phyloP scores from a whole-genome alignment of 257 asterid genomes.

The Nicotiana benthamiana region DNA sequence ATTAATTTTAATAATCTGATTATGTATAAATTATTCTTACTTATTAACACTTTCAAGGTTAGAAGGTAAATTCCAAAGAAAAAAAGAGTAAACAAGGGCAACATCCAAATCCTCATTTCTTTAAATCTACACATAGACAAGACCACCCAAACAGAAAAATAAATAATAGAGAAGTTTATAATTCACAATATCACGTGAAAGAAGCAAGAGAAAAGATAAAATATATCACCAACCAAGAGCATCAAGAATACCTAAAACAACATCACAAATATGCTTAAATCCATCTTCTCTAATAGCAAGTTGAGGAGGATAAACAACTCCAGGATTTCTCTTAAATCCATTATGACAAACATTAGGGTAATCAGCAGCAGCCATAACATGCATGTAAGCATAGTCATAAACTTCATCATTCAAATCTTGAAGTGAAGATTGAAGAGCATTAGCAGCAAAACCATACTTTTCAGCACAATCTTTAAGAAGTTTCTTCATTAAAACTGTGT shows the following conservation, averaged over 20 bases:
- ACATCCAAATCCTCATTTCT: background rate
- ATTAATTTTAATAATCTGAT: too few relatives aligned
- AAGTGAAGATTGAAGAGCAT: conserved; percentile 46
- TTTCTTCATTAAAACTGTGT: conserved; percentile 25
- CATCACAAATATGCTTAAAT: conserved; percentile 69
- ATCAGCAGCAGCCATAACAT: conserved; percentile 82
- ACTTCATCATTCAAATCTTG: conserved; percentile 47
- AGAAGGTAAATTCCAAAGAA: background rate
- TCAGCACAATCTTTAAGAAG: conserved; percentile 56
- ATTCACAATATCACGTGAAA: background rate
- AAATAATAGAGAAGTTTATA: background rate
- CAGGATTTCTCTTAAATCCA: conserved; percentile 40
- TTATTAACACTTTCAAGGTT: too few relatives aligned
- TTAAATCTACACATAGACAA: background rate
- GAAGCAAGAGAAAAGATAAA: background rate
- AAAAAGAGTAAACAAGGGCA: background rate
- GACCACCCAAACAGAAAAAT: background rate
- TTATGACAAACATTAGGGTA: conserved; percentile 66
- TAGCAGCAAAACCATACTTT: conserved; percentile 51
- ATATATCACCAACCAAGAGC: conserved; percentile 26
- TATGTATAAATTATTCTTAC: background rate
- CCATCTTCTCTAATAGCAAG: conserved; percentile 57
- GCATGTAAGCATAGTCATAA: conserved; percentile 78
- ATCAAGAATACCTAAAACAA: conserved; percentile 61
- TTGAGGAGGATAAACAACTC: conserved; percentile 47